These are phyloP conservation scores for Pseudogymnoascus sp. DNA, from an alignment of 2,329 filamentous ascomycete species.

Conservation along the genomic window DNA sequence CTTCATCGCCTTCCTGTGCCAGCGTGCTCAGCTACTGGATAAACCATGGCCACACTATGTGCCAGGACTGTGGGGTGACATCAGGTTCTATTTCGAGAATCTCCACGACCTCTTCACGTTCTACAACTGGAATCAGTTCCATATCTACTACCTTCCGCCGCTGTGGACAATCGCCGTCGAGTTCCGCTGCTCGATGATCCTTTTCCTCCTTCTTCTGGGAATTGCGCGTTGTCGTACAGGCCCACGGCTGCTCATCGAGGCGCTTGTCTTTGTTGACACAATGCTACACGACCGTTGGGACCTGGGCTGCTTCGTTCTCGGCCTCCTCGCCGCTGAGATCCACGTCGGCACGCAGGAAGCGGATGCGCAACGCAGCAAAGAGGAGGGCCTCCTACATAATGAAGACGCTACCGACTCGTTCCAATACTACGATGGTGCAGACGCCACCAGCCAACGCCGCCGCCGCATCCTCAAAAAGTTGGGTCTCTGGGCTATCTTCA, in stretches of 20 bases:
- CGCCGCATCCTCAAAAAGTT: background rate
- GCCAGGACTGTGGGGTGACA: background rate
- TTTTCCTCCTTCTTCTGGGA: constrained; percentile 27
- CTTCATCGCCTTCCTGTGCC: constrained; percentile 23
- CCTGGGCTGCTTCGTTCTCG: background rate
- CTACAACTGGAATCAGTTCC: constrained; percentile 2
- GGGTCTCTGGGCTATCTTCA: background rate
- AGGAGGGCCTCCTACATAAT: background rate
- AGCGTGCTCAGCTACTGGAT: background rate
- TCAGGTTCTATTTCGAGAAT: background rate
- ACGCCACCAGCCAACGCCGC: background rate
- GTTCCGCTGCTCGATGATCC: constrained; percentile 29
- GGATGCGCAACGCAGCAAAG: background rate
- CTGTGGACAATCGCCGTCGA: constrained; percentile 31
- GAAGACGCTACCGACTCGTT: background rate
- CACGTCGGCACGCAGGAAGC: constrained; percentile 1
- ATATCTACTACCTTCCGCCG: constrained; percentile 27
- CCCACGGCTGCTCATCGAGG: background rate
- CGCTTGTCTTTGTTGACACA: background rate
- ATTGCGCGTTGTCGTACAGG: constrained; percentile 18
- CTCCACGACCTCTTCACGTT: background rate
- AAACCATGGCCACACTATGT: constrained; percentile 1
- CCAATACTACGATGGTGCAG: background rate
- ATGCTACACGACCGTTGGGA: constrained; percentile 3
- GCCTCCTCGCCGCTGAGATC: background rate